Evolutionary conservation across 73 alveolate genomes (phyloP), one percentile per base, ranked within the genome.

Genomic region (Blepharisma stoltei): DNA sequence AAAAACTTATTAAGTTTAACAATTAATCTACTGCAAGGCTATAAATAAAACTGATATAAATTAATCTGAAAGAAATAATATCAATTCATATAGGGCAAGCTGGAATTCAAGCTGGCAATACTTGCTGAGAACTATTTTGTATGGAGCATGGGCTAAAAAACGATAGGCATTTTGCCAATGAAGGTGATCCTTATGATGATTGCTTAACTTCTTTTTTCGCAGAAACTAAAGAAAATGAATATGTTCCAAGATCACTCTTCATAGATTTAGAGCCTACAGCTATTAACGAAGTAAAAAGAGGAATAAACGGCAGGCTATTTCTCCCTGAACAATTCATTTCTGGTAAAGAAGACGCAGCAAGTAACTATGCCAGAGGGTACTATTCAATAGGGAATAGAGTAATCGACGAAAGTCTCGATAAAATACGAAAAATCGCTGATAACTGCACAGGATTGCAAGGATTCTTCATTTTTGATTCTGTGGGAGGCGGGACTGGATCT

Each of bases 141-240:
- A 25, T 70, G 8, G 90, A 83, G 54, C 84, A 83, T 79, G 54
- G 54, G 11, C 54, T 83, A 46, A 9, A 53, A 20, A 38, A 9
- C 6, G 0, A 27, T 9, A 41, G 27, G 6, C 78, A 78, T 8
- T 54, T 20, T 11, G 70, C 4, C 20, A 92, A 96, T 25, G 20
- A 6, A 5, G 46, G 25, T 20, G 23, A 25, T 20, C 90, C 96
- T 75, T 95, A 96, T 83, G 99, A 92, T 90, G 37, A 78, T 77
- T 21, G 32, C 66, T 21, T 6, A 52, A 7, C 18, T 43, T 14
- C 81, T 44, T 27, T 83, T 27, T 78, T 78, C 52, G 5, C 18
- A 1, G 90, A 80, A 83, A 44, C 84, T 45, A 0, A 20, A 23
- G 67, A 21, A 6, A 47, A 47, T 14, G 38, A 20, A n/a, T 67